A percentile compares a stretch with the other conserved stretches of the same genome.
These are phyloP conservation scores for Penicillium brevicompactum DNA, from an alignment of 2,329 filamentous ascomycete species.

Conservation along the genomic window DNA sequence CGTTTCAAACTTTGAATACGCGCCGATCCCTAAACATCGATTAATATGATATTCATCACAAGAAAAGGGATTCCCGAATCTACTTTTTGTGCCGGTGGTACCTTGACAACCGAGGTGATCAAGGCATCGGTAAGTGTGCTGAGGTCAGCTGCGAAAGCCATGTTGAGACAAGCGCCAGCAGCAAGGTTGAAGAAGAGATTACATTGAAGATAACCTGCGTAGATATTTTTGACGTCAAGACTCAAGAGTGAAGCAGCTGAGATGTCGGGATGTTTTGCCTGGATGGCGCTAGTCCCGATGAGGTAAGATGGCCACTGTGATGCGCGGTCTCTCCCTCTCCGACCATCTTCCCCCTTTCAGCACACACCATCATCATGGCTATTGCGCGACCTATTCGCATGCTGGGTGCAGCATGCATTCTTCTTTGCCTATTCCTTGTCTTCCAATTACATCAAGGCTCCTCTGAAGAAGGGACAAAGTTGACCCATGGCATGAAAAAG, in stretches of 20 bases:
- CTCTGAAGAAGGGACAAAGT: constrained; percentile 43
- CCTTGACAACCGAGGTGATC: constrained; percentile 64
- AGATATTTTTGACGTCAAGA: not conserved
- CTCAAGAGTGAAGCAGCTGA: not conserved
- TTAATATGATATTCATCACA: constrained; percentile 8
- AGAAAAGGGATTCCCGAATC: constrained; percentile 3
- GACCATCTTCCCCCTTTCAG: constrained; percentile 22
- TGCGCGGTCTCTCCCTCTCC: constrained; percentile 13
- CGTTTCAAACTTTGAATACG: constrained; percentile 33
- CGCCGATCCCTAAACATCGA: constrained; percentile 28
- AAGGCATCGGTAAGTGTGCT: constrained; percentile 70
- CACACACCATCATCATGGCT: constrained; percentile 62
- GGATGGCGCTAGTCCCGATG: constrained; percentile 27
- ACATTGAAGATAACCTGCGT: not conserved
- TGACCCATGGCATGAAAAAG: constrained; percentile 63
- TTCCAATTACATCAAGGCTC: constrained; percentile 71
- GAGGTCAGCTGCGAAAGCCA: constrained; percentile 72
- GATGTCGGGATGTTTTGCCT: constrained; percentile 14
- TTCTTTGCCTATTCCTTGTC: constrained; percentile 77
- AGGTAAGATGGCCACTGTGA: constrained; percentile 25
- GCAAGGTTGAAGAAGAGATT: not conserved
- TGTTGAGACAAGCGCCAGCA: constrained; percentile 37
- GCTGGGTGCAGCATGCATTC: constrained; percentile 69
- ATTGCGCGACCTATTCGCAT: constrained; percentile 82
- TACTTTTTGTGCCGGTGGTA: constrained; percentile 53